phyloP scores from a whole-genome alignment of 306 rosid species.

The Cicer cuneatum region DNA sequence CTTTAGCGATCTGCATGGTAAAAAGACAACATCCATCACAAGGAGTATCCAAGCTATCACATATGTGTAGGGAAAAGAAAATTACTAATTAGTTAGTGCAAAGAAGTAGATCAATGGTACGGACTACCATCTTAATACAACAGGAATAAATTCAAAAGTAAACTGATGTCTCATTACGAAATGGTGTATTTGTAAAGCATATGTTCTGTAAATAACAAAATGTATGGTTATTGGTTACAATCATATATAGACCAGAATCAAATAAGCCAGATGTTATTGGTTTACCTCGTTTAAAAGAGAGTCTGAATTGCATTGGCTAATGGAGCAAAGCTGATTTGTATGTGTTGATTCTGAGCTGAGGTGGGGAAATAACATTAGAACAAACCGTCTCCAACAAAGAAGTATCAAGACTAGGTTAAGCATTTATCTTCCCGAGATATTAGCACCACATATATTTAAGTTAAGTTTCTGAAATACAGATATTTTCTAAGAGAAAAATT shows the following conservation, averaged over 20 bases:
- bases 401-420: conserved; percentile 40
- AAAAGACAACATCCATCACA: conserved; percentile 32
- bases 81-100: conserved; percentile 19
- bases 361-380: conserved; percentile 49
- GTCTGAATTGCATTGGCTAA: conserved; percentile 85
- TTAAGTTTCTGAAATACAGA: conserved; percentile 26
- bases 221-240: conserved; percentile 11
- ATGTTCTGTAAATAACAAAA: conserved; percentile 34
- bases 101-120: conserved; percentile 32
- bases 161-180: conserved; percentile 29
- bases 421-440: conserved; percentile 29
- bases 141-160: conserved; percentile 26
- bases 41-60: conserved; percentile 1
- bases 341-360: conserved; percentile 90
- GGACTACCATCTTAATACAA: conserved; percentile 23
- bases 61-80: conserved; percentile 16
- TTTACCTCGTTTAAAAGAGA: conserved; percentile 94
- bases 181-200: conserved; percentile 24
- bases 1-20: conserved; percentile 75
- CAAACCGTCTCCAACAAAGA: conserved; percentile 42
- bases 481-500: conserved; percentile 24
- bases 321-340: conserved; percentile 92
- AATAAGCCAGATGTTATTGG: conserved; percentile 29
- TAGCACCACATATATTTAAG: conserved; percentile 1
- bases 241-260: conserved; percentile 31